These are phyloP conservation scores for Pezicula radicicola DNA, from an alignment of 2,329 filamentous ascomycete genomes.

Conservation along the genomic window DNA sequence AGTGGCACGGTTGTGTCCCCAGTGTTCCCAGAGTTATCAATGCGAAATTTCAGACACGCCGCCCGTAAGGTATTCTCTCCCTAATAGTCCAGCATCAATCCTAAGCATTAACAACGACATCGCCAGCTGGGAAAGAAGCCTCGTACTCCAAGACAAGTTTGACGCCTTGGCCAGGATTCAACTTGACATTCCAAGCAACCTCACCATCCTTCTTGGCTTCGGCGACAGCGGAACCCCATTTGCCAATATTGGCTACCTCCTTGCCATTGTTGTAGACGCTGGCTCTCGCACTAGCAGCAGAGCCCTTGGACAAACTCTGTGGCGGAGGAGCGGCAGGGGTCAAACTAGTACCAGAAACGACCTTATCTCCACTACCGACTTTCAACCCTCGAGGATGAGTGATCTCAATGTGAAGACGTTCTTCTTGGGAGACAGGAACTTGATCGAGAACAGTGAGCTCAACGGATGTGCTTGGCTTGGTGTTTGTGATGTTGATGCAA, in stretches of 20 bases:
- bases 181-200: constrained; percentile 53
- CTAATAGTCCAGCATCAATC: no score
- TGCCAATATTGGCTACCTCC: constrained; percentile 26
- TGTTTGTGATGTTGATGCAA: constrained; percentile 48
- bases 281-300: constrained; percentile 13
- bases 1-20: no score
- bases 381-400: constrained; percentile 45
- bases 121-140: constrained; percentile 51
- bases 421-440: constrained; percentile 59
- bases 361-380: constrained; percentile 31
- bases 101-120: constrained; percentile 32
- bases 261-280: constrained; percentile 18
- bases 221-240: constrained; percentile 54
- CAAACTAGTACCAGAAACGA: constrained; percentile 31
- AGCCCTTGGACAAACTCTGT: constrained; percentile 8
- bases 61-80: no score
- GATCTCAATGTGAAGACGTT: constrained; percentile 50
- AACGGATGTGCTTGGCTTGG: constrained; percentile 36
- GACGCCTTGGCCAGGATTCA: constrained; percentile 55
- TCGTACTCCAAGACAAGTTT: constrained; percentile 60
- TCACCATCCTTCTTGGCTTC: constrained; percentile 54
- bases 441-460: constrained; percentile 55
- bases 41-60: no score
- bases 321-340: background rate
- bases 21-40: no score